A percentile compares a stretch with the other conserved stretches of the same genome.
Evolutionary conservation across 2,329 filamentous ascomycete species (phyloP).

Genomic region (Ophiostoma triangulosporum): DNA sequence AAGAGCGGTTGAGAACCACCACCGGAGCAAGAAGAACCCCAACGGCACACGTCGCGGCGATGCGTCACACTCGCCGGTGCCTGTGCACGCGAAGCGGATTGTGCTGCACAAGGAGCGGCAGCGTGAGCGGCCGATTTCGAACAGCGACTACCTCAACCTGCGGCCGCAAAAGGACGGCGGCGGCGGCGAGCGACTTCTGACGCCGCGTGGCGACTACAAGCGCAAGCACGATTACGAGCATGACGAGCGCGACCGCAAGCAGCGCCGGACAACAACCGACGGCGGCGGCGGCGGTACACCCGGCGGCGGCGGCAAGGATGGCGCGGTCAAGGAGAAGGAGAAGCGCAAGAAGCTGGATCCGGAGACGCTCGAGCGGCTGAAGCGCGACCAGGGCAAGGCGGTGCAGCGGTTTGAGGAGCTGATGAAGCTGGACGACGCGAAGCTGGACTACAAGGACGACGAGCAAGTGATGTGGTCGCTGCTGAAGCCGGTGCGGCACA

Average conservation of each 20-base stretch:
- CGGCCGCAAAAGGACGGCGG: constrained; percentile 11
- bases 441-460: constrained; percentile 22
- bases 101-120: constrained; percentile 33
- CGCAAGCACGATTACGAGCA: constrained; percentile 45
- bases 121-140: constrained; percentile 27
- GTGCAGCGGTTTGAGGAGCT: constrained; percentile 25
- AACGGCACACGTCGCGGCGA: constrained; percentile 49
- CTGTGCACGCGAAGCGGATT: constrained; percentile 35
- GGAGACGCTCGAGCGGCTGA: constrained; percentile 23
- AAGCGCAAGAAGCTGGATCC: constrained; percentile 23
- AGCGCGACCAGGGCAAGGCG: constrained; percentile 21
- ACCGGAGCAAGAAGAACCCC: constrained; percentile 80
- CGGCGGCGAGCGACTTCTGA: constrained; percentile 28
- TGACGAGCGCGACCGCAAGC: constrained; percentile 35
- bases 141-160: constrained; percentile 16
- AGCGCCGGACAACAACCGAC: constrained; percentile 12
- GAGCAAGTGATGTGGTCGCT: constrained; percentile 26
- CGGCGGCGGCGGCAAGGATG: constrained; percentile 18
- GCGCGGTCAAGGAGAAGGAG: constrained; percentile 26
- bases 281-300: constrained; percentile 16
- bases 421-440: constrained; percentile 23
- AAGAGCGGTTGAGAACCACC: constrained; percentile 78
- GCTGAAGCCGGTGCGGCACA: constrained; percentile 23
- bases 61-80: constrained; percentile 50
- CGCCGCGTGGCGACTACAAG: constrained; percentile 42